These are phyloP conservation scores for Ustilago loliicola DNA, from an alignment of 1,284 basidiomycete genomes.

Conservation along the genomic window DNA sequence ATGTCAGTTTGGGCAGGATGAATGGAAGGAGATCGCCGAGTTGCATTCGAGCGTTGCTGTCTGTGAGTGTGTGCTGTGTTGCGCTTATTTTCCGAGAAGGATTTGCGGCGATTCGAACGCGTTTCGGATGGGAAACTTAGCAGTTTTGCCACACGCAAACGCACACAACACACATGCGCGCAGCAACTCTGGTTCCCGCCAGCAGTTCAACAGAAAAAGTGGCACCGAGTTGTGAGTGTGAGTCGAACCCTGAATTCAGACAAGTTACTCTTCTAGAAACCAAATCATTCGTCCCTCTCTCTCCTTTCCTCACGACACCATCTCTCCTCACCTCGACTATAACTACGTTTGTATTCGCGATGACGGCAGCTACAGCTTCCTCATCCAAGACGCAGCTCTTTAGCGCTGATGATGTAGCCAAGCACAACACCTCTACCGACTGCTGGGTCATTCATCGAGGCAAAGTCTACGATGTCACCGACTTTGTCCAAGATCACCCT, in stretches of 20 bases:
- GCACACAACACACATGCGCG: too few species aligned
- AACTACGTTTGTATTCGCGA: background rate
- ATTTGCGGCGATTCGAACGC: background rate
- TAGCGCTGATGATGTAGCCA: constrained; percentile 49
- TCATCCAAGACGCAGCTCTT: constrained; percentile 56
- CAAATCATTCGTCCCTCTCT: background rate
- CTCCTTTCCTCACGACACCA: background rate
- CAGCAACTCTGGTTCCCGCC: too few species aligned
- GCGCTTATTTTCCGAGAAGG: too few species aligned
- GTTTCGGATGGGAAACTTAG: background rate
- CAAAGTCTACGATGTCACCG: constrained; percentile 73
- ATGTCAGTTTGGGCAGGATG: too few species aligned
- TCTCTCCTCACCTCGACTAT: background rate
- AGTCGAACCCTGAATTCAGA: too few species aligned
- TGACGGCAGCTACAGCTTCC: constrained; percentile 30
- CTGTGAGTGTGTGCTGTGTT: background rate
- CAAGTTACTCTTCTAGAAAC: background rate
- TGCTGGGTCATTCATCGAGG: constrained; percentile 74
- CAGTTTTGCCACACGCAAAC: constrained; percentile 1
- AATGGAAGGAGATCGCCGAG: too few species aligned
- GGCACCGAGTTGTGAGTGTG: too few species aligned
- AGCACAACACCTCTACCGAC: constrained; percentile 76
- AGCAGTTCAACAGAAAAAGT: too few species aligned
- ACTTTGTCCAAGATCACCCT: constrained; percentile 73
- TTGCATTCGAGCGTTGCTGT: background rate